Percentiles rank a stretch among this genome's conserved stretches.
Evolutionary conservation across 495 filamentous ascomycete genomes (phyloP).

Genomic region (Cenococcum geophilum): DNA sequence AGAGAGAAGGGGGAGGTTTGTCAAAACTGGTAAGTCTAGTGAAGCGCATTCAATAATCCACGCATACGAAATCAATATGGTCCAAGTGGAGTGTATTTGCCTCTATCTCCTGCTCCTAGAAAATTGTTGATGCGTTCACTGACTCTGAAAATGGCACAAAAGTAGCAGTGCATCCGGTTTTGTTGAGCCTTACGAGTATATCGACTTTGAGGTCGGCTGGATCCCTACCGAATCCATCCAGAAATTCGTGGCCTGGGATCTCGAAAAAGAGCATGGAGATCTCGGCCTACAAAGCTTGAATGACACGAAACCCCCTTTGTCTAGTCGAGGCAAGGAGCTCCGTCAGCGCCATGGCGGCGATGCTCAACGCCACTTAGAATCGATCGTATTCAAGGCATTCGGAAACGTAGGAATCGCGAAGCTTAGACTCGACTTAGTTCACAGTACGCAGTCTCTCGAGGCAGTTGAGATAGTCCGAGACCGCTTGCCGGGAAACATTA

Average conservation of each 20-base stretch:
- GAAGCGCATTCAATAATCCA: no score
- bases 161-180: no score
- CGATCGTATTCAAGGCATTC: constrained; percentile 3
- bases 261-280: constrained; percentile 17
- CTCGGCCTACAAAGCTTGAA: constrained; percentile 2
- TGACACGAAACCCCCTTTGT: constrained; percentile 13
- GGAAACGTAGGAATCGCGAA: constrained; percentile 11
- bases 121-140: no score
- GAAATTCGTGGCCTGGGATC: constrained; percentile 13
- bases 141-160: no score
- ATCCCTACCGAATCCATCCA: background rate
- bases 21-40: background rate
- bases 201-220: constrained; percentile 2
- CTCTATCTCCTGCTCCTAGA: no score
- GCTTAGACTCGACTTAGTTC: constrained; percentile 9
- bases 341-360: no score
- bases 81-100: no score
- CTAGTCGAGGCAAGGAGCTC: background rate
- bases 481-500: constrained; percentile 12
- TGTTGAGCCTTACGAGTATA: constrained; percentile 11
- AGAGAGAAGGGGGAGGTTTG: constrained; percentile 7
- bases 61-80: no score
- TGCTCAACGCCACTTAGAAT: constrained; percentile 1
- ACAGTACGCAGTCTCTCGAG: constrained; percentile 7
- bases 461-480: constrained; percentile 1